Evolutionary conservation across 306 rosid genomes (phyloP), one percentile per base, ranked within the genome.

Genomic region (Morella rubra): DNA sequence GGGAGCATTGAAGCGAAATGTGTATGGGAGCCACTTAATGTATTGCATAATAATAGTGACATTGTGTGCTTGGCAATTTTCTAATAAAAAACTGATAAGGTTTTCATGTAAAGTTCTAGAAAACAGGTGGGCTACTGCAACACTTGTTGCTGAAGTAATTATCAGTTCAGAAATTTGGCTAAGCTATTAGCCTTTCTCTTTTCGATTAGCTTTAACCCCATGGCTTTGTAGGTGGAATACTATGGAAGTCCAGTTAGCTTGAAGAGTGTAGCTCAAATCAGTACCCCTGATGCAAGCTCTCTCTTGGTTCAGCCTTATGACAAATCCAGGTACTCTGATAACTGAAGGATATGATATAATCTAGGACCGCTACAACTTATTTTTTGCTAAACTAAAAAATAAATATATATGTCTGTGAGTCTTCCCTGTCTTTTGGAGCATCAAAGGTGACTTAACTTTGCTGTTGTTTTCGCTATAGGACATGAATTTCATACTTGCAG

Each of bases 201-300:
- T 32, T 32, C 0, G 18, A 77, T 80, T 66, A 83, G 69, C 61
- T 72, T 19, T 79, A 77, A 72, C 46, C 24, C 46, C 10, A 66
- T 73, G 45, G 82, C 60, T 84, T 83, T 85, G 32, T 84, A 92
- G 99, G 99, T 96, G 77, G 98, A 96, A 69, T 96, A 96, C 81
- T 96, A 96, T 77, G 99, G 99, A 71, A 87, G 80, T 62, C 99
- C 99, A 10, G 97, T 88, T 77, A 85, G 90, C 90, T 87, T 96
- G 91, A 96, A 96, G 88, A 89, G 86, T 88, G 90, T 96, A 73
- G 99, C 99, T 81, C 97, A 96, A 88, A 88, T 96, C 73, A 96
- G 93, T 84, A 84, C 96, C 73, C 98, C 97, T 53, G 99, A 96
- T 85, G 88, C 90, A 46, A 86, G 89, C 77, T 96, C 98, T 75